A percentile compares a stretch with the other conserved stretches of the same genome.
These are phyloP conservation scores for Erythrobasidium yunnanense DNA, from an alignment of 768 basidiomycete species.

Conservation along the genomic window DNA sequence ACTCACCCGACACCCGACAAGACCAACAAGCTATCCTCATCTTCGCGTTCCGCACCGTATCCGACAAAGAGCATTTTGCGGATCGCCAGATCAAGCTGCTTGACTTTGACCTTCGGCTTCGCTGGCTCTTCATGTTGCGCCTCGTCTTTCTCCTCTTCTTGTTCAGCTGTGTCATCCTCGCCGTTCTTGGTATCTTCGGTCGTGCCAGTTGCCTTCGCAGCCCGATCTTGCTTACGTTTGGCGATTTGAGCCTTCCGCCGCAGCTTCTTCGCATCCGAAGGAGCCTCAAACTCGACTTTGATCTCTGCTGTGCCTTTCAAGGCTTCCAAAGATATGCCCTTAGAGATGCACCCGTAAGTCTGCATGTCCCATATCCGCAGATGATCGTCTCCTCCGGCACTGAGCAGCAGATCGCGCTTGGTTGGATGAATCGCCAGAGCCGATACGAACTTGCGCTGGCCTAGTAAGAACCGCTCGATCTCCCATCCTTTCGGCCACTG, in stretches of 20 bases:
- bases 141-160: neutral
- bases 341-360: slow-evolving; percentile 34
- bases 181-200: slow-evolving; percentile 13
- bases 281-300: slow-evolving; percentile 2
- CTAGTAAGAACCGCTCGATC: slow-evolving; percentile 77
- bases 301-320: slow-evolving; percentile 6
- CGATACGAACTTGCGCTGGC: slow-evolving; percentile 55
- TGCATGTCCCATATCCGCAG: slow-evolving; percentile 74
- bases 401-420: slow-evolving; percentile 49
- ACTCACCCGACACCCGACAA: slow-evolving; percentile 7
- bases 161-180: neutral
- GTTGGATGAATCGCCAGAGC: slow-evolving; percentile 29
- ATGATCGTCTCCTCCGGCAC: slow-evolving; percentile 73
- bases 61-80: slow-evolving; percentile 19
- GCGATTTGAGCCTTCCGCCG: no score
- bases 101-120: neutral
- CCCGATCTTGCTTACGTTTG: no score
- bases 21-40: neutral
- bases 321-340: slow-evolving; percentile 21
- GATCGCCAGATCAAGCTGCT: slow-evolving; percentile 19
- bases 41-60: neutral
- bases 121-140: neutral
- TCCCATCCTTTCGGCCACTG: slow-evolving; percentile 75
- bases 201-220: neutral
- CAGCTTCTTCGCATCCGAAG: no score